Conservation (phyloP, 129 eudicot species). For the sunflower (Helianthus annuus) region DNA sequence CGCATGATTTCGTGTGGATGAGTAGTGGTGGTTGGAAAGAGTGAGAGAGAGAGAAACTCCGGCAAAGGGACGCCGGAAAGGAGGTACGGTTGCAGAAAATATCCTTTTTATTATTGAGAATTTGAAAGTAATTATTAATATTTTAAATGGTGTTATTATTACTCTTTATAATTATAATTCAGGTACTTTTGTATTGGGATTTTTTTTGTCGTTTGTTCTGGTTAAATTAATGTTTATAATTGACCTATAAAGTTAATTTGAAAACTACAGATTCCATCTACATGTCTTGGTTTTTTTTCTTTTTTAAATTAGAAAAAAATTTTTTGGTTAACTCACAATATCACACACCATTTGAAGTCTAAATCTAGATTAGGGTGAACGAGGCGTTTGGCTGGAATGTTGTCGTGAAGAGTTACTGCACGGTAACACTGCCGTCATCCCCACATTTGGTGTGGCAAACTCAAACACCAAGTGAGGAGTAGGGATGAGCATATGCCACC, state of each 20-base stretch:
- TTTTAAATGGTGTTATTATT: background rate
- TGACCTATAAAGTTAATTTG: background rate
- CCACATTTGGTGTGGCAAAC: too few species aligned
- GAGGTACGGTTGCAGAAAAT: slow-evolving; percentile 1
- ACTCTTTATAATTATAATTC: background rate
- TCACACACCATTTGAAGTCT: too few species aligned
- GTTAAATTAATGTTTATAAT: background rate
- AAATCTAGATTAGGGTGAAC: too few species aligned
- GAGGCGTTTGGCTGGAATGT: too few species aligned
- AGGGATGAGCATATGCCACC: too few species aligned
- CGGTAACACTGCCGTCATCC: too few species aligned
- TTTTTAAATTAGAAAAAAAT: too few species aligned
- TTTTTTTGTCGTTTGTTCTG: background rate
- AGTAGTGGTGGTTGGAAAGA: slow-evolving; percentile 8
- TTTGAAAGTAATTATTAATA: background rate
- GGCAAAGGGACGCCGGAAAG: slow-evolving; percentile 21
- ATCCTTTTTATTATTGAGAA: background rate
- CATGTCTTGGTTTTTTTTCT: too few species aligned
- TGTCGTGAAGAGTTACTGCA: too few species aligned
- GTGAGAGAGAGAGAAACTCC: background rate
- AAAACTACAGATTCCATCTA: background rate
- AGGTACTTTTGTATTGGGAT: background rate
- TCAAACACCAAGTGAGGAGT: too few species aligned
- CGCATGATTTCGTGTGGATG: background rate
- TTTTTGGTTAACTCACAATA: too few species aligned